Conservation (phyloP, 2,329 filamentous ascomycete genomes). For the Phyllosticta citriasiana region DNA sequence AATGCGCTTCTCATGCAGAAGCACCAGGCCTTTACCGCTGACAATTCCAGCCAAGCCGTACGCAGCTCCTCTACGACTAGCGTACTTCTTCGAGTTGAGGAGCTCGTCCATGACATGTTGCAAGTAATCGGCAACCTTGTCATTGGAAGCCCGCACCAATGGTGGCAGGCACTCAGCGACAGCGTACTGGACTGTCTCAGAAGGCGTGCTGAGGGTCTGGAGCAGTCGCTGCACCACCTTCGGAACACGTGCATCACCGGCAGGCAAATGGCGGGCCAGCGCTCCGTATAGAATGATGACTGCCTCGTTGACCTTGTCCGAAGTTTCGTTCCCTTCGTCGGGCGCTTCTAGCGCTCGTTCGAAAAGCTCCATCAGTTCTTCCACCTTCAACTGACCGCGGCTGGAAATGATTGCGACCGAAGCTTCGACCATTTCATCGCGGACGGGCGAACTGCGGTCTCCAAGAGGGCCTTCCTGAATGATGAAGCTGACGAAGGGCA, state of each 20-base stretch:
- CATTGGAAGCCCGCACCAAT: slow-evolving; percentile 68
- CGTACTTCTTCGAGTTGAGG: slow-evolving; percentile 82
- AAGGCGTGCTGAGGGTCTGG: slow-evolving; percentile 82
- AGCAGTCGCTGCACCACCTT: slow-evolving; percentile 80
- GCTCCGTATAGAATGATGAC: slow-evolving; percentile 97
- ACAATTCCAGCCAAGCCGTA: slow-evolving; percentile 91
- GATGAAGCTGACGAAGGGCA: slow-evolving; percentile 72
- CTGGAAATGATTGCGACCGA: slow-evolving; percentile 70
- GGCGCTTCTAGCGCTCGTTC: slow-evolving; percentile 79
- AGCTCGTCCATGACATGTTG: slow-evolving; percentile 71
- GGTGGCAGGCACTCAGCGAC: slow-evolving; percentile 91
- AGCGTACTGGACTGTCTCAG: slow-evolving; percentile 92
- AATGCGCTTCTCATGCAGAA: slow-evolving; percentile 76
- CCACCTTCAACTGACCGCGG: slow-evolving; percentile 73
- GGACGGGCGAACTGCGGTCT: slow-evolving; percentile 66
- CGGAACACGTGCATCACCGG: slow-evolving; percentile 79
- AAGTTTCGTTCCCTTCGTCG: slow-evolving; percentile 68
- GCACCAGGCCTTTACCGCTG: slow-evolving; percentile 72
- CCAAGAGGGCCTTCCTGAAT: slow-evolving; percentile 81
- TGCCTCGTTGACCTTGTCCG: slow-evolving; percentile 89
- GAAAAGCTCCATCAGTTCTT: slow-evolving; percentile 85
- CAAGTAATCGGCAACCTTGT: slow-evolving; percentile 71
- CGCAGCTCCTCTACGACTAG: slow-evolving; percentile 82
- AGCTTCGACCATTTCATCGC: slow-evolving; percentile 85
- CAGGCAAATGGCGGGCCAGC: slow-evolving; percentile 72